Evolutionary conservation across 1,139 yeast species (phyloP).

Genomic region (Kodamaea sp.): DNA sequence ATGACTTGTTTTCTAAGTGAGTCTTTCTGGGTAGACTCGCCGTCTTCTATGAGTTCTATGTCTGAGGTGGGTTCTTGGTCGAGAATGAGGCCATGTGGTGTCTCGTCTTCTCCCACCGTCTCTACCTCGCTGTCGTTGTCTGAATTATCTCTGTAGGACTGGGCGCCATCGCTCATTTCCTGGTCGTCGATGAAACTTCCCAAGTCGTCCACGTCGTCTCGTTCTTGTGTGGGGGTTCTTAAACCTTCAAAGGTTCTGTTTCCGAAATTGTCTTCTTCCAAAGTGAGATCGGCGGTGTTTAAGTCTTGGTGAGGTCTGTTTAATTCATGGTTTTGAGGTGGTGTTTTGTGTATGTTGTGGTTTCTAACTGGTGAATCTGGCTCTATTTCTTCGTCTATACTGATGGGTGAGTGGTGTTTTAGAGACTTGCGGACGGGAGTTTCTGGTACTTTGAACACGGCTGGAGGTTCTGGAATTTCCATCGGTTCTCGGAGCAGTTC

Average conservation of each 20-base stretch:
- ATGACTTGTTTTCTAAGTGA: background rate
- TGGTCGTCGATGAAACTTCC: constrained; percentile 40
- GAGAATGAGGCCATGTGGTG: constrained; percentile 29
- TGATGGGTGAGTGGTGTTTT: background rate
- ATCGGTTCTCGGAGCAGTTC: background rate
- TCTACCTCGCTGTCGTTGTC: constrained; percentile 16
- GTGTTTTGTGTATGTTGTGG: background rate
- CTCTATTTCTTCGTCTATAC: background rate
- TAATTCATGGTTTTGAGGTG: background rate
- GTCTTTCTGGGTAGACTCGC: constrained; percentile 10
- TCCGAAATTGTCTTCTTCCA: constrained; percentile 48
- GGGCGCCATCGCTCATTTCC: constrained; percentile 10
- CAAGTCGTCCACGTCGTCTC: constrained; percentile 30
- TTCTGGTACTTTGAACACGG: constrained; percentile 10
- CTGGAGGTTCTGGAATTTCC: background rate
- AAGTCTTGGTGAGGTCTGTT: too few species aligned
- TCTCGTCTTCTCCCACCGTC: constrained; percentile 22
- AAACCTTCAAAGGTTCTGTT: constrained; percentile 41
- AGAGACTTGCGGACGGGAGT: background rate
- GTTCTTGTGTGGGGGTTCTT: constrained; percentile 39
- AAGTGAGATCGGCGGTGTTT: constrained; percentile 17
- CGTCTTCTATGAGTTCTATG: constrained; percentile 13
- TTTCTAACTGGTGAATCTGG: background rate
- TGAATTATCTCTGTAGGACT: constrained; percentile 18
- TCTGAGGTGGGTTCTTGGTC: constrained; percentile 10